Conservation (phyloP, 2,329 filamentous ascomycete genomes). For the Monosporascus sp. region DNA sequence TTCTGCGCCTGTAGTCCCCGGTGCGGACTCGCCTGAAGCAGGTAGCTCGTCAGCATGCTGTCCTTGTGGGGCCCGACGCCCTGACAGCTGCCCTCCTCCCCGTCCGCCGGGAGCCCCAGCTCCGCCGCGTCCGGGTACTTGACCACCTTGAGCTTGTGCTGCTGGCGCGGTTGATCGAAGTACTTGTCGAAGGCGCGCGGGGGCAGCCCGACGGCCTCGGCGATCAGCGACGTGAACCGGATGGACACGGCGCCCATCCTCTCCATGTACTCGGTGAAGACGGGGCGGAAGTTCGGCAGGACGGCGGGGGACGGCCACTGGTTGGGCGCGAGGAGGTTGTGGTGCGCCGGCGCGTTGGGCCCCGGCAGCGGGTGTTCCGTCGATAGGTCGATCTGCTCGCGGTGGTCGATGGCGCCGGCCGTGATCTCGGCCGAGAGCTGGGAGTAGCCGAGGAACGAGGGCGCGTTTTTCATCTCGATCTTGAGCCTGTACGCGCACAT, state of each 20-base stretch:
- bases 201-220: constrained; percentile 73
- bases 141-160: constrained; percentile 87
- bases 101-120: constrained; percentile 39
- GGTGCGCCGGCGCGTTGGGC: constrained; percentile 59
- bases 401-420: constrained; percentile 68
- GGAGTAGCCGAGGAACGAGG: constrained; percentile 67
- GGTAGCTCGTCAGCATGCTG: constrained; percentile 75
- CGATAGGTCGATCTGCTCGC: constrained; percentile 82
- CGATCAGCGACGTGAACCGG: constrained; percentile 72
- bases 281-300: constrained; percentile 62
- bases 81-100: constrained; percentile 39
- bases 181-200: constrained; percentile 67
- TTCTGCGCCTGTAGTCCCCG: constrained; percentile 80
- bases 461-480: constrained; percentile 69
- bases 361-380: constrained; percentile 66
- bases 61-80: constrained; percentile 79
- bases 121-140: constrained; percentile 73
- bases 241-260: constrained; percentile 69
- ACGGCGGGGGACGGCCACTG: constrained; percentile 67
- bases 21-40: constrained; percentile 75
- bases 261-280: constrained; percentile 69
- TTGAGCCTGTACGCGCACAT: constrained; percentile 39
- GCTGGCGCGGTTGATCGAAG: constrained; percentile 62
- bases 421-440: constrained; percentile 64
- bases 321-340: constrained; percentile 70